These are phyloP conservation scores for Isabelozyma heimii DNA, from an alignment of 805 yeast genomes.

Conservation along the genomic window DNA sequence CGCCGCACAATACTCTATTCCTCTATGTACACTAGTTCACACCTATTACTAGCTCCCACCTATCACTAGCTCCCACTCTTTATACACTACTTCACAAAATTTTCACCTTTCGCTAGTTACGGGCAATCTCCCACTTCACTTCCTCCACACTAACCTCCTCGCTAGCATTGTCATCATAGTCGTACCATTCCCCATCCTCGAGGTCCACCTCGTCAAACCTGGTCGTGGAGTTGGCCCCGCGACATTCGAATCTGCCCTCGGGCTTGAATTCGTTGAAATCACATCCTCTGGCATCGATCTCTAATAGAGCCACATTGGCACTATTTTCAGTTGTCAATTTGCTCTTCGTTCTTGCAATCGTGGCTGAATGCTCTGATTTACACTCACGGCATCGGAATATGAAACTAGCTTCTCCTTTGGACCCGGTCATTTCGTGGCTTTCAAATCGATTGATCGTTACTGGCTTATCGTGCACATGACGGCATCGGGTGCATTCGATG, in stretches of 20 bases:
- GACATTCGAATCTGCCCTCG: conserved; percentile 57
- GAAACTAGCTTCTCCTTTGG: conserved; percentile 82
- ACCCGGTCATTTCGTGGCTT: conserved; percentile 59
- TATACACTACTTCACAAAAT: not conserved
- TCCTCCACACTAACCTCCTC: conserved; percentile 81
- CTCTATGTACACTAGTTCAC: no score
- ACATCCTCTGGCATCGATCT: conserved; percentile 83
- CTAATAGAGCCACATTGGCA: conserved; percentile 48
- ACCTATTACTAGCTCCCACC: no score
- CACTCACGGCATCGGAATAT: conserved; percentile 75
- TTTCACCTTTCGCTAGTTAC: not conserved
- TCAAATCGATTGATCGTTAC: conserved; percentile 69
- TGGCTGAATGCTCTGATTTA: conserved; percentile 38
- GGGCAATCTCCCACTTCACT: conserved; percentile 57
- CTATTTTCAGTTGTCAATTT: conserved; percentile 33
- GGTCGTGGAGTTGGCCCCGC: conserved; percentile 50
- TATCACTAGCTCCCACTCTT: no score
- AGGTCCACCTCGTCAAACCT: conserved; percentile 61
- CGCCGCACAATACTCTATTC: no score
- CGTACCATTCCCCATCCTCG: conserved; percentile 87
- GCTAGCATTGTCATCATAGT: conserved; percentile 83
- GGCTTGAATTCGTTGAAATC: conserved; percentile 70
- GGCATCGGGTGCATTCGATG: conserved; percentile 74
- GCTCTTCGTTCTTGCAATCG: conserved; percentile 29
- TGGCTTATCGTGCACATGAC: conserved; percentile 71